phyloP scores from a whole-genome alignment of 2,329 filamentous ascomycete genomes.

The Alternaria sp. region DNA sequence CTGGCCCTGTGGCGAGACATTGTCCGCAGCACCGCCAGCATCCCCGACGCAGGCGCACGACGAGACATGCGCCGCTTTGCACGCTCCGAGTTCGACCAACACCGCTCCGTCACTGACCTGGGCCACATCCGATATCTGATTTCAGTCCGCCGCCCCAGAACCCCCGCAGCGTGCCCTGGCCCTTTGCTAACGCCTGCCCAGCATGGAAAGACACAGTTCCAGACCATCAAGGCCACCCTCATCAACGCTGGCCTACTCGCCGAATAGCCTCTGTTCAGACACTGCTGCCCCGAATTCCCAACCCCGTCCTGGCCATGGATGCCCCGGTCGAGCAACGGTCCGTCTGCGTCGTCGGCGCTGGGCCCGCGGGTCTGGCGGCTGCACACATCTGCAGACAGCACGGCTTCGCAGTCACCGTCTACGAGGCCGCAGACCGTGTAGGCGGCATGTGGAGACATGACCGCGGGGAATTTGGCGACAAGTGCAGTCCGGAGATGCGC shows the following conservation, averaged over 20 bases:
- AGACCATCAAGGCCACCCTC: conserved; percentile 53
- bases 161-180: background rate
- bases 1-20: conserved; percentile 58
- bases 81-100: conserved; percentile 56
- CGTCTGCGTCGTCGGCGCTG: conserved; percentile 53
- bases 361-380: conserved; percentile 53
- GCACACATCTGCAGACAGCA: conserved; percentile 71
- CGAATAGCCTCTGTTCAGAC: conserved; percentile 17
- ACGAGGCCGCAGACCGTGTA: conserved; percentile 69
- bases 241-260: conserved; percentile 42
- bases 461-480: conserved; percentile 59
- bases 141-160: conserved; percentile 43
- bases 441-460: conserved; percentile 77
- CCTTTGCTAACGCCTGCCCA: conserved; percentile 20
- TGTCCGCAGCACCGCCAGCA: conserved; percentile 49
- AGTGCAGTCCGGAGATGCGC: conserved; percentile 65
- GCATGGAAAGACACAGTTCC: conserved; percentile 59
- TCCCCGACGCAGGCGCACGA: conserved; percentile 36
- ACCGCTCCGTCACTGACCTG: conserved; percentile 55
- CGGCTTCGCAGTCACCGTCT: conserved; percentile 73
- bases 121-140: conserved; percentile 58
- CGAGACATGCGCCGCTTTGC: conserved; percentile 58
- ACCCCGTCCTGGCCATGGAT: background rate
- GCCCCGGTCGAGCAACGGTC: conserved; percentile 30
- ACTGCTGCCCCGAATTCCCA: background rate